Evolutionary conservation across 176 grass and related monocot genomes (phyloP), one percentile per base, ranked within the genome.

Genomic region (Phoenix roebelenii): DNA sequence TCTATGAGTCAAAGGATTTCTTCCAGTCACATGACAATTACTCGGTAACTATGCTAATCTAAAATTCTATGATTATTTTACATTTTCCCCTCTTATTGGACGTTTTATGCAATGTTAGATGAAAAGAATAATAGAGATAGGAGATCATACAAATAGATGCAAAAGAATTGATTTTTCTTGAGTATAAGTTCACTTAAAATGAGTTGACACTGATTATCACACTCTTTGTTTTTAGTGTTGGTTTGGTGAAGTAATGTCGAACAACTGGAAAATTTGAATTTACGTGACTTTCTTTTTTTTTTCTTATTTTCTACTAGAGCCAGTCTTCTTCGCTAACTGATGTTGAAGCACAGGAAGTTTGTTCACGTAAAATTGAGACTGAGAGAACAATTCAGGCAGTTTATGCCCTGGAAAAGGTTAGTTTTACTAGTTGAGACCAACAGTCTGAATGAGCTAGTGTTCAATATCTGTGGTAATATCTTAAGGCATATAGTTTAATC

Each of bases 291-390:
- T 44, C 10, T 74, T 48, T 76, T 51, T 4, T n/a, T 72, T 57
- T 4, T 61, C 19, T 20, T 57, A 64, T 52, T 76, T 59, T 66
- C 59, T 63, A 30, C 35, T 66, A 92, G 93, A 92, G 87, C 64
- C 81, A 89, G 78, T 92, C 93, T 85, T 67, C 64, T 54, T 98
- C 82, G 70, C n/a, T 98, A 67, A 92, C 93, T 69, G 84, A 98
- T 83, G 88, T 89, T 64, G 88, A 98, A 65, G 75, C 74, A 54
- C 73, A 70, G 74, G 82, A 88, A 50, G 57, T 59, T 62, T 57
- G 61, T 57, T 81, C 71, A 25, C 76, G 30, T 9, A 57, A 71
- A 57, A 52, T 52, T 66, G 87, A 49, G 63, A 66, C 39, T 68
- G 70, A 92, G 63, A 98, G 73, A 60, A 76, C 70, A 75, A 57